Evolutionary conservation across 2,329 filamentous ascomycete species (phyloP).

Genomic region (Myrmaecium sp.): DNA sequence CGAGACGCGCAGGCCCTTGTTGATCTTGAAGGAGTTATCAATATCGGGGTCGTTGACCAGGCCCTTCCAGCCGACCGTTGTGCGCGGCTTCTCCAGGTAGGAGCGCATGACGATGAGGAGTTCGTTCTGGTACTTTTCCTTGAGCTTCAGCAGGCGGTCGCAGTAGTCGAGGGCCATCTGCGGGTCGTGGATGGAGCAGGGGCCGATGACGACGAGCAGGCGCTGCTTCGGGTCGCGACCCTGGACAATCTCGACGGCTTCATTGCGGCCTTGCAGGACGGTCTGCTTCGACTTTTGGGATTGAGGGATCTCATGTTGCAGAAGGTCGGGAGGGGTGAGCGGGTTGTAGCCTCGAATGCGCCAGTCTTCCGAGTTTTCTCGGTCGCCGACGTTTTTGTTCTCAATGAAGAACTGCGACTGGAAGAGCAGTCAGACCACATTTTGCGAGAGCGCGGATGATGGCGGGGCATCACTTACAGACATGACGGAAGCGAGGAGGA

Average conservation of each 20-base stretch:
- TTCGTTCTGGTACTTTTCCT: conserved; percentile 77
- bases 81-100: conserved; percentile 96
- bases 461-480: no score
- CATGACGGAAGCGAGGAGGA: no score
- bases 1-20: conserved; percentile 79
- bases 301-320: conserved; percentile 77
- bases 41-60: conserved; percentile 98
- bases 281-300: conserved; percentile 32
- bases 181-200: conserved; percentile 95
- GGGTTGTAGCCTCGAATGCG: conserved; percentile 71
- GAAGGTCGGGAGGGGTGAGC: conserved; percentile 79
- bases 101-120: conserved; percentile 93
- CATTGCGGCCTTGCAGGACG: conserved; percentile 41
- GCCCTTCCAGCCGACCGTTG: conserved; percentile 97
- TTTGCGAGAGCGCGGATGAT: no score
- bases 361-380: conserved; percentile 32
- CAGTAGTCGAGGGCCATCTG: conserved; percentile 84
- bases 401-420: conserved; percentile 31
- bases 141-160: conserved; percentile 60
- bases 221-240: conserved; percentile 39
- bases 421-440: no score
- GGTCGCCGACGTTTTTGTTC: conserved; percentile 33
- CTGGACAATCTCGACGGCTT: conserved; percentile 44
- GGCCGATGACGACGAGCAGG: conserved; percentile 70
- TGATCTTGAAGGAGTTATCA: conserved; percentile 97